Evolutionary conservation across 2,329 filamentous ascomycete species (phyloP), one percentile per base, ranked within the genome.

Genomic region (Neodidymelliopsis sp.): DNA sequence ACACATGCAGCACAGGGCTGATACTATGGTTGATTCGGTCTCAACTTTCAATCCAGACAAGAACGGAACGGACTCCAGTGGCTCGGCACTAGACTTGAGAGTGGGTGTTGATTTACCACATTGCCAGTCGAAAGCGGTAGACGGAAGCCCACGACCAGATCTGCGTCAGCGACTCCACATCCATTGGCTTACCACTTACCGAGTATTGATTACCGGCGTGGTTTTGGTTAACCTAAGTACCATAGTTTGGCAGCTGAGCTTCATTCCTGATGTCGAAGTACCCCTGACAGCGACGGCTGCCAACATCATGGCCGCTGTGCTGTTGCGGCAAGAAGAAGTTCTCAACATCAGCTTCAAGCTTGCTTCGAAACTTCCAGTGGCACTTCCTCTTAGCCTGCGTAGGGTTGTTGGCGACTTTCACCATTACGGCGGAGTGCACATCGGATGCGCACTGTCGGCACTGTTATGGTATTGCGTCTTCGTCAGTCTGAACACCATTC

Each of bases 391-490:
- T 4, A 27, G 52, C 9, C 7, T 70, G 2, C 65, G 70, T 9
- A 59, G 49, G 15, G 13, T 46, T 2, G 37, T 69, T 12, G 63
- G 65, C 20, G 56, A 63, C 37, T 56, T 69, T 6, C 70, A 73
- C 38, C 60, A 63, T 33, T 69, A 67, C 35, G 71, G 71, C 2
- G 70, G 71, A 6, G 41, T 72, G 2, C 71, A 73, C 35, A 65
- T 66, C 24, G 71, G 71, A 19, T 54, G 60, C 13, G 65, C 69
- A 1, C 33, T 72, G 3, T 63, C 68, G 6, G 62, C 66, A 1
- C 54, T 65, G 6, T 33, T 66, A 13, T 81, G 79, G 79, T 79
- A 76, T 59, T 62, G 74, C n/a, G 50, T 72, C 34, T 74, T 79
- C 49, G 63, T 70, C 2, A 61, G 62, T 4, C 45, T 74, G 12